A percentile compares a stretch with the other conserved stretches of the same genome.
Evolutionary conservation across 768 basidiomycete genomes (phyloP).

Genomic region (Tulasnella sp.): DNA sequence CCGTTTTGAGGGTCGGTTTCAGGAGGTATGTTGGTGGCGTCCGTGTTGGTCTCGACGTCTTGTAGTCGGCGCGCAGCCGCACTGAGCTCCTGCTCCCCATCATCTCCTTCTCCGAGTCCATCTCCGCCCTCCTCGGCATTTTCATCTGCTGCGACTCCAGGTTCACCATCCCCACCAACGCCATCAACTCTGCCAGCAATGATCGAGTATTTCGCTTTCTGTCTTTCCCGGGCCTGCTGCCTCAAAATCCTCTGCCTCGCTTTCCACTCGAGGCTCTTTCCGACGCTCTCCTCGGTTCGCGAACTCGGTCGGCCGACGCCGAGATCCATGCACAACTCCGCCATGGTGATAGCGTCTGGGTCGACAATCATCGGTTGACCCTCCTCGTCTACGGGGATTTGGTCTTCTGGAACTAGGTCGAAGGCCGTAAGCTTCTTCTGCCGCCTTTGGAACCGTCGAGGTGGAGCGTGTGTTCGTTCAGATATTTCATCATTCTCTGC

Average conservation of each 20-base stretch:
- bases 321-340: conserved; percentile 57
- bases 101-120: conserved; percentile 6
- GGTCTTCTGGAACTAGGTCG: conserved; percentile 13
- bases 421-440: neutral
- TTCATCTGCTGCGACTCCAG: conserved; percentile 38
- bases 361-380: conserved; percentile 14
- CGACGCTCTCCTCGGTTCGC: conserved; percentile 62
- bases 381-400: conserved; percentile 20
- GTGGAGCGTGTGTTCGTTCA: neutral
- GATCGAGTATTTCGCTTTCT: conserved; percentile 61
- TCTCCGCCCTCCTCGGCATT: neutral
- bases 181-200: conserved; percentile 56
- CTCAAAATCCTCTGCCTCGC: conserved; percentile 40
- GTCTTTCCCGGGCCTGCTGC: conserved; percentile 66
- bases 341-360: conserved; percentile 21
- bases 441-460: conserved; percentile 14
- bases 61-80: conserved; percentile 4
- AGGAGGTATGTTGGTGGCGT: conserved; percentile 18
- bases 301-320: conserved; percentile 76
- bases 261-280: conserved; percentile 32
- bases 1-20: conserved; percentile 29
- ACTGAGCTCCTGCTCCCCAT: neutral
- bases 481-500: neutral
- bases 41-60: conserved; percentile 26
- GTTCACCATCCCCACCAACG: conserved; percentile 27